These are phyloP conservation scores for Vachellia pachyceras DNA, from an alignment of 306 rosid genomes.

Conservation along the genomic window DNA sequence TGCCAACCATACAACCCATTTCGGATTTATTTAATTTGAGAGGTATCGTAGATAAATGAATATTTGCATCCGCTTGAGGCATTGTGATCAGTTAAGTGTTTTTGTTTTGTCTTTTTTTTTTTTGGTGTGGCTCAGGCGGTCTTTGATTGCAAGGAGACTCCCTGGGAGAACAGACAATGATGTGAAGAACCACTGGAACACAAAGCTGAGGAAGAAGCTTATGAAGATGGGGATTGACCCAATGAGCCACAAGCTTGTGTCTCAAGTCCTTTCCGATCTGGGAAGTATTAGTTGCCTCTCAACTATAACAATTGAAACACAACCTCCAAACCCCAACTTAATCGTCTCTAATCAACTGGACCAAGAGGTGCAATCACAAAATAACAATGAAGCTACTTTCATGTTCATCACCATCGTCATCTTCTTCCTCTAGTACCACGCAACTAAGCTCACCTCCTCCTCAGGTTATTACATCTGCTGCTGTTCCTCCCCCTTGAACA, in stretches of 20 bases:
- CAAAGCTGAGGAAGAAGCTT: conserved; percentile 90
- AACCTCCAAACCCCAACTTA: conserved; percentile 33
- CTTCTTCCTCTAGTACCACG: conserved; percentile 63
- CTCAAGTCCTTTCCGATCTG: conserved; percentile 78
- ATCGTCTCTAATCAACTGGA: conserved; percentile 35
- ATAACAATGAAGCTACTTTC: conserved; percentile 68
- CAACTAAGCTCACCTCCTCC: conserved; percentile 57
- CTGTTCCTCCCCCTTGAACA: conserved; percentile 36
- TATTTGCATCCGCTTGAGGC: neutral
- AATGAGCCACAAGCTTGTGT: conserved; percentile 82
- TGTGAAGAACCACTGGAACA: conserved; percentile 97
- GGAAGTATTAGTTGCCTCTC: conserved; percentile 67
- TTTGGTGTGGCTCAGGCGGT: conserved; percentile 64
- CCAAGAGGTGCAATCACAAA: conserved; percentile 39
- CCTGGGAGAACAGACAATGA: conserved; percentile 98
- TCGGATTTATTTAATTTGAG: neutral
- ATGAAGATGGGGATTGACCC: conserved; percentile 90
- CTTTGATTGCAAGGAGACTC: conserved; percentile 72
- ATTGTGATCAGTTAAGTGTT: neutral
- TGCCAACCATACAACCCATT: conserved; percentile 1
- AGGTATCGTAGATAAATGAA: neutral
- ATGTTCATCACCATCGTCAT: conserved; percentile 74
- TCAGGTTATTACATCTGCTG: conserved; percentile 24
- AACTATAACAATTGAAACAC: conserved; percentile 39
- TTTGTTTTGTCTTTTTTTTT: too few relatives aligned